Evolutionary conservation across 306 rosid genomes (phyloP).

Genomic region (Hippophae gyantsensis): DNA sequence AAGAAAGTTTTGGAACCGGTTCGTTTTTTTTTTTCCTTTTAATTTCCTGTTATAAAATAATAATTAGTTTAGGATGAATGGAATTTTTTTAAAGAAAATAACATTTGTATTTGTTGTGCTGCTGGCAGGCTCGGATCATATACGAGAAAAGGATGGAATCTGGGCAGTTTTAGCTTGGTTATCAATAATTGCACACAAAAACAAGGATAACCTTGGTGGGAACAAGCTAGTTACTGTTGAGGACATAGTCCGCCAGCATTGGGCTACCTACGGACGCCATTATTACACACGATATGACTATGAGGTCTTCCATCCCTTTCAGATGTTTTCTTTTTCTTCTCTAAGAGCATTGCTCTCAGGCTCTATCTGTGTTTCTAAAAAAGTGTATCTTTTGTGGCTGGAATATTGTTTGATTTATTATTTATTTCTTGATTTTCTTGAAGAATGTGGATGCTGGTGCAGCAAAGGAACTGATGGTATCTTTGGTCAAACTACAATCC

Average conservation of each 20-base stretch:
- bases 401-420: conserved; percentile 16
- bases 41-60: conserved; percentile 9
- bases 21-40: conserved; percentile 20
- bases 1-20: conserved; percentile 99
- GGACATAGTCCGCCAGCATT: conserved; percentile 91
- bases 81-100: background rate
- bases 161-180: conserved; percentile 99
- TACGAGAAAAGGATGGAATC: conserved; percentile 98
- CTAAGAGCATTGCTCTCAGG: too few species aligned
- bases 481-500: conserved; percentile 90
- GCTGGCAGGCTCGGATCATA: conserved; percentile 85
- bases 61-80: background rate
- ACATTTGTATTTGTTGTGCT: conserved; percentile 19
- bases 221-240: conserved; percentile 85
- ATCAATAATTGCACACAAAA: conserved; percentile 73
- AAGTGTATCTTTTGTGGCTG: background rate
- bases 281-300: conserved; percentile 93
- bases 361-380: too few species aligned
- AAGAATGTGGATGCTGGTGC: conserved; percentile 97
- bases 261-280: conserved; percentile 92
- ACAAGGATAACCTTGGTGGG: conserved; percentile 64
- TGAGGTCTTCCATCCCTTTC: conserved; percentile 41
- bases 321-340: conserved; percentile 4
- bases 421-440: conserved; percentile 10
- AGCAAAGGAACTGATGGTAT: conserved; percentile 82